These are phyloP conservation scores for Magnaporthiopsis rhizophila DNA, from an alignment of 2,329 filamentous ascomycete genomes.

Conservation along the genomic window DNA sequence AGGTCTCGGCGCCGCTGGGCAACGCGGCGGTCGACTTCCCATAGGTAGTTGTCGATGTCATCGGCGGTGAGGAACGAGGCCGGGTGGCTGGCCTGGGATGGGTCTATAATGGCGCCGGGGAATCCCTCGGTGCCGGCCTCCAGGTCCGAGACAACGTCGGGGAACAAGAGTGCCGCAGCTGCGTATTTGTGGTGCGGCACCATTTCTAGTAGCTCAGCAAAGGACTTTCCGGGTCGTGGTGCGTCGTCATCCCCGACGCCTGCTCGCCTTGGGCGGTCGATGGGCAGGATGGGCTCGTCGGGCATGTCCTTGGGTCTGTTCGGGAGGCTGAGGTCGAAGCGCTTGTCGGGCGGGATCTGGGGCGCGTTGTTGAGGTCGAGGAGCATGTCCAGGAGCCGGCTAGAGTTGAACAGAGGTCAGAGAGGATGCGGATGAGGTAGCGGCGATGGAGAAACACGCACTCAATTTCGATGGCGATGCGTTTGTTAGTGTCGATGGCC, in stretches of 20 bases:
- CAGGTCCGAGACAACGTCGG: slow-evolving; percentile 45
- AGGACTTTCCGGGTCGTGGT: slow-evolving; percentile 31
- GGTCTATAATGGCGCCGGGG: slow-evolving; percentile 26
- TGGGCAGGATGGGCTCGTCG: slow-evolving; percentile 49
- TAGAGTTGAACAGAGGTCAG: slow-evolving; percentile 27
- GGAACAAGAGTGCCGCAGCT: slow-evolving; percentile 54
- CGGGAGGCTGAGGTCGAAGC: slow-evolving; percentile 59
- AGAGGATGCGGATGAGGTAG: slow-evolving; percentile 8
- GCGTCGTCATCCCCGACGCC: slow-evolving; percentile 67
- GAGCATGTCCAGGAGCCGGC: slow-evolving; percentile 80
- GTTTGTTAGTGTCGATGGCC: slow-evolving; percentile 71
- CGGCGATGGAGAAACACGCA: slow-evolving; percentile 34
- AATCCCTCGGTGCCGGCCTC: slow-evolving; percentile 27
- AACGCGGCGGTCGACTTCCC: slow-evolving; percentile 49
- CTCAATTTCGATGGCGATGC: slow-evolving; percentile 89
- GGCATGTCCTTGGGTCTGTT: slow-evolving; percentile 20
- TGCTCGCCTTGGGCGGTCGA: slow-evolving; percentile 50
- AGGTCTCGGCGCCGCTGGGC: slow-evolving; percentile 32
- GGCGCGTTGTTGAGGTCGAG: slow-evolving; percentile 81
- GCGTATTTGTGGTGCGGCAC: slow-evolving; percentile 44
- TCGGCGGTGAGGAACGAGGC: slow-evolving; percentile 60
- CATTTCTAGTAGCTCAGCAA: slow-evolving; percentile 40
- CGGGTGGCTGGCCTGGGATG: slow-evolving; percentile 39
- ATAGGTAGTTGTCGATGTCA: slow-evolving; percentile 67
- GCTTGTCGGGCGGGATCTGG: slow-evolving; percentile 66